phyloP scores from a whole-genome alignment of 1,139 yeast species.

The Candida pseudocylindracea region DNA sequence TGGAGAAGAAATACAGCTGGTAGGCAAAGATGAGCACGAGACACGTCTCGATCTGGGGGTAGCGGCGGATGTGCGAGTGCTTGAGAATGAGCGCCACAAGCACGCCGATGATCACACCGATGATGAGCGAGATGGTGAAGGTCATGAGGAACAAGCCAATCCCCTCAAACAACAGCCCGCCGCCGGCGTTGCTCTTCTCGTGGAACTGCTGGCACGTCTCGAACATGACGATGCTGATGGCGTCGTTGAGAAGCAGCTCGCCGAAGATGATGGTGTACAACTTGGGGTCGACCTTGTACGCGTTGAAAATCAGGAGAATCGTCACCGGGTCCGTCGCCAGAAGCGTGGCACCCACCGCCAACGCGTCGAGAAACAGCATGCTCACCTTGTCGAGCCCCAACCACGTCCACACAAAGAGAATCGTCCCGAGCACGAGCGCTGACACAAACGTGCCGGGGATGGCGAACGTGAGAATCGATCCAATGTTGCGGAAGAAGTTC shows the following conservation, averaged over 20 bases:
- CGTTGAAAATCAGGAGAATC: constrained; percentile 84
- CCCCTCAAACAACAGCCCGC: constrained; percentile 62
- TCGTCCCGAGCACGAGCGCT: constrained; percentile 70
- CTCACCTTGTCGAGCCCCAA: constrained; percentile 75
- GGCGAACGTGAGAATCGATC: constrained; percentile 83
- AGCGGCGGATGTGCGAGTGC: constrained; percentile 81
- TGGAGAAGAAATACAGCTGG: constrained; percentile 90
- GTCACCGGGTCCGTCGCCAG: constrained; percentile 99
- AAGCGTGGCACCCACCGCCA: constrained; percentile 92
- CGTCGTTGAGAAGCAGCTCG: constrained; percentile 86
- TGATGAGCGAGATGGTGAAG: constrained; percentile 77
- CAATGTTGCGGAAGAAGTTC: constrained; percentile 80
- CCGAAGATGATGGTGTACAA: constrained; percentile 93
- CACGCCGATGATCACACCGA: constrained; percentile 76
- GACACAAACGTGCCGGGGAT: constrained; percentile 93
- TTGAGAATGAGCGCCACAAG: constrained; percentile 75
- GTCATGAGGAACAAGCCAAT: constrained; percentile 84
- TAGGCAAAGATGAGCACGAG: constrained; percentile 78
- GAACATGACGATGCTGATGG: constrained; percentile 96
- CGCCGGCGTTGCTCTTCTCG: constrained; percentile 30
- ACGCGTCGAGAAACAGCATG: constrained; percentile 85
- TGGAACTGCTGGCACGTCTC: constrained; percentile 96
- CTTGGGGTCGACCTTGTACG: constrained; percentile 95
- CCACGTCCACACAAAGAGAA: constrained; percentile 76
- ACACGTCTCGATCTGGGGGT: constrained; percentile 93